Percentiles rank a stretch among this genome's conserved stretches.
phyloP scores from a whole-genome alignment of 2,329 filamentous ascomycete genomes.

The Hymenoscyphus albidus region DNA sequence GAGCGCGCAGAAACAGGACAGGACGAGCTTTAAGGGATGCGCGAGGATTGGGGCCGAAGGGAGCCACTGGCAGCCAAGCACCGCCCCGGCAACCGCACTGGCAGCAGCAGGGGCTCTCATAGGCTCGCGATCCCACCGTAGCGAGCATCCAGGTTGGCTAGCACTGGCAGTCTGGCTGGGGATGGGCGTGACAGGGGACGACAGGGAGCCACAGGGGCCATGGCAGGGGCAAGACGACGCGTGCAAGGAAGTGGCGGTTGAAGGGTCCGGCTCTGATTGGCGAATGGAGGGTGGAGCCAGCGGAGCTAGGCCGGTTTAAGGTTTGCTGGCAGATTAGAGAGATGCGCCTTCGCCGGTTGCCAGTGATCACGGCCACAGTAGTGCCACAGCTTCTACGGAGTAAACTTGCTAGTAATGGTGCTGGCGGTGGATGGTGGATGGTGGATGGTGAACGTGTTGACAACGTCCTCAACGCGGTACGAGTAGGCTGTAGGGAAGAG shows the following conservation, averaged over 20 bases:
- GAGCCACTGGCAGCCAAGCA: neutral
- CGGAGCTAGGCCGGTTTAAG: neutral
- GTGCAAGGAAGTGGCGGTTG: neutral
- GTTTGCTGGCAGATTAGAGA: neutral
- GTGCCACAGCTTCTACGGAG: too few relatives aligned
- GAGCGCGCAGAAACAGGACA: neutral
- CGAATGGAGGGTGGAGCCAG: neutral
- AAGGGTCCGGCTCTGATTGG: neutral
- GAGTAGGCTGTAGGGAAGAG: too few relatives aligned
- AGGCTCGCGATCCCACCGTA: neutral
- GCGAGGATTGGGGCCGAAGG: slow-evolving; percentile 2
- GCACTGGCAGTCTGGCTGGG: neutral
- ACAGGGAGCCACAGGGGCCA: neutral
- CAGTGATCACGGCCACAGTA: too few relatives aligned
- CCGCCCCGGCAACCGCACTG: neutral
- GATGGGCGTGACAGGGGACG: neutral
- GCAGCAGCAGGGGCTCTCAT: too few relatives aligned
- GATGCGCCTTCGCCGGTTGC: neutral
- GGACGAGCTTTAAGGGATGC: slow-evolving; percentile 14
- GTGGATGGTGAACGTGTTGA: too few relatives aligned
- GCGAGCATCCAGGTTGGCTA: neutral
- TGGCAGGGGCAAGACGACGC: neutral
- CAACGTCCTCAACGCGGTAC: too few relatives aligned
- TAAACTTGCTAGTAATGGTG: too few relatives aligned
- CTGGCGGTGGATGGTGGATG: too few relatives aligned